Percentiles rank a stretch among this genome's conserved stretches.
phyloP scores from a whole-genome alignment of 441 rosid genomes.

The Gossypium lobatum region DNA sequence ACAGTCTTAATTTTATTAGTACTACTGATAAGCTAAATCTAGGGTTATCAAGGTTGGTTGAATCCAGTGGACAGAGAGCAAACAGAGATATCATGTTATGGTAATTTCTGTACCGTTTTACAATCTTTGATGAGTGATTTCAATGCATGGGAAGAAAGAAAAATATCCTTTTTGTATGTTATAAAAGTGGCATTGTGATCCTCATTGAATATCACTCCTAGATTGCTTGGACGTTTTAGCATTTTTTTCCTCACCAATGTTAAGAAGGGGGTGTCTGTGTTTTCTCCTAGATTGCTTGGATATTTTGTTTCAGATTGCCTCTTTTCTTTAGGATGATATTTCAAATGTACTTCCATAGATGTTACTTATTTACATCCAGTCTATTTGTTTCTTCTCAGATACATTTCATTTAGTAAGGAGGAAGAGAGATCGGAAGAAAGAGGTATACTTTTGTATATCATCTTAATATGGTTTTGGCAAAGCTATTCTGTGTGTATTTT shows the following conservation, averaged over 20 bases:
- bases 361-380: slow-evolving; percentile 11
- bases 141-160: background rate
- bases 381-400: slow-evolving; percentile 41
- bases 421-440: slow-evolving; percentile 74
- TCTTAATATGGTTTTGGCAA: background rate
- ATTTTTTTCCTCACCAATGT: background rate
- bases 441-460: slow-evolving; percentile 41
- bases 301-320: background rate
- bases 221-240: background rate
- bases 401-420: slow-evolving; percentile 84
- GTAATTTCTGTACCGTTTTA: background rate
- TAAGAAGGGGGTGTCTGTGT: background rate
- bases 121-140: background rate
- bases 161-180: background rate
- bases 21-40: background rate
- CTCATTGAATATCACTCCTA: background rate
- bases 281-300: background rate
- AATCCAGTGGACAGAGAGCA: background rate
- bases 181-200: background rate
- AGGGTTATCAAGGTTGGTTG: background rate
- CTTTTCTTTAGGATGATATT: background rate
- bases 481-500: background rate
- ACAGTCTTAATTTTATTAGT: background rate
- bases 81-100: background rate
- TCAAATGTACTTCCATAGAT: background rate